phyloP scores from a whole-genome alignment of 139 green algal species.

The Coelastrella sp. region DNA sequence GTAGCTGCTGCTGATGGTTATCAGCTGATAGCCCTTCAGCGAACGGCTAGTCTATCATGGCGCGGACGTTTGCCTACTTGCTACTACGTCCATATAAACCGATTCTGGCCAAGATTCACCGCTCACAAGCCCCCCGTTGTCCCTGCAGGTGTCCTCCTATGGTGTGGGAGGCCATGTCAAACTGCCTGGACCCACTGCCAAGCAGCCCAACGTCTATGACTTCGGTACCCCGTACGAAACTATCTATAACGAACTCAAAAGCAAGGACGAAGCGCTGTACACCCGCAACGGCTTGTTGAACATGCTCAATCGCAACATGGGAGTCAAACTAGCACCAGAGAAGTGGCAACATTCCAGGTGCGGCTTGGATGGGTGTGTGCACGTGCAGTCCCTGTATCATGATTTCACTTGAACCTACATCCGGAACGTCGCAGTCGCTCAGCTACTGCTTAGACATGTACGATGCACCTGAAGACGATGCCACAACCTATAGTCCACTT shows the following conservation, averaged over 20 bases:
- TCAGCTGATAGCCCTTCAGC: too few species aligned
- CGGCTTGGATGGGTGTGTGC: too few species aligned
- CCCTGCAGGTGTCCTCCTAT: conserved; percentile 72
- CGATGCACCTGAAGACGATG: too few species aligned
- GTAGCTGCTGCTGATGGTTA: not conserved
- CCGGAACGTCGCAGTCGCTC: not conserved
- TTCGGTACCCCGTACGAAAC: conserved; percentile 89
- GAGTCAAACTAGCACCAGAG: conserved; percentile 86
- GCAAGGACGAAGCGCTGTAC: conserved; percentile 79
- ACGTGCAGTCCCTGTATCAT: too few species aligned
- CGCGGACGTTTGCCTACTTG: not conserved
- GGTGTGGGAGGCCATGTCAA: conserved; percentile 88
- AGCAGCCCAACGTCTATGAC: conserved; percentile 89
- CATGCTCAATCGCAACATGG: conserved; percentile 90
- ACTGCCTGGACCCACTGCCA: conserved; percentile 76
- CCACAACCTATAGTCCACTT: too few species aligned
- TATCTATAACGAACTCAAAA: conserved; percentile 78
- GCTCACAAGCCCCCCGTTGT: not conserved
- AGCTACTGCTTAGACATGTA: too few species aligned
- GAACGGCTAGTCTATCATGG: too few species aligned
- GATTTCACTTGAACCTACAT: not conserved
- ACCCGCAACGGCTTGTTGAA: conserved; percentile 82
- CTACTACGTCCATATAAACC: not conserved
- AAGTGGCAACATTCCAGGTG: conserved; percentile 82
- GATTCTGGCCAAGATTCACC: not conserved